A percentile compares a stretch with the other conserved stretches of the same genome.
These are phyloP conservation scores for Amanita muscaria DNA, from an alignment of 768 basidiomycete genomes.

Conservation along the genomic window DNA sequence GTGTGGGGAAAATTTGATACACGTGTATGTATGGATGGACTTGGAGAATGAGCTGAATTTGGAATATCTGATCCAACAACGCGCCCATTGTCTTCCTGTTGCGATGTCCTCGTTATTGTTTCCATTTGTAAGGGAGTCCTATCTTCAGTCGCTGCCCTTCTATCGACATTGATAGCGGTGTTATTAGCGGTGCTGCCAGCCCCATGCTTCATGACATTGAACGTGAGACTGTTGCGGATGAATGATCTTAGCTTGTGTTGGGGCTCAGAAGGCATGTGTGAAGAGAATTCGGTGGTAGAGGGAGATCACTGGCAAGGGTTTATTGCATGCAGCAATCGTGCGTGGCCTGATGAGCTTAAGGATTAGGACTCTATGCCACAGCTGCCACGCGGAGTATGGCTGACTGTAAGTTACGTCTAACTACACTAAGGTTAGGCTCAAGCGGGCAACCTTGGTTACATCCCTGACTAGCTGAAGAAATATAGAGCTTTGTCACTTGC, in stretches of 20 bases:
- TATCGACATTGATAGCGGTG: background rate
- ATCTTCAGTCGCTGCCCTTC: background rate
- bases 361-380: no score
- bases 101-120: background rate
- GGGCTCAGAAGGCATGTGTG: slow-evolving; percentile 1
- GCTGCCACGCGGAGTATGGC: no score
- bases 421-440: no score
- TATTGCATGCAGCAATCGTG: background rate
- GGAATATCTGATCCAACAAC: background rate
- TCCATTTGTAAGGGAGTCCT: background rate
- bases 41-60: background rate
- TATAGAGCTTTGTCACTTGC: no score
- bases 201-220: background rate
- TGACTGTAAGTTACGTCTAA: no score
- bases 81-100: background rate
- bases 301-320: background rate
- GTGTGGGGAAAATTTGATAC: background rate
- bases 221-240: background rate
- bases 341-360: no score
- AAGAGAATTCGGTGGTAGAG: background rate
- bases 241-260: slow-evolving; percentile 5
- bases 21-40: background rate
- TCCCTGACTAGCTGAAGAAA: no score
- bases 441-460: no score
- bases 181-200: background rate